Evolutionary conservation across 495 filamentous ascomycete species (phyloP).

Genomic region (Penicillium daleae): DNA sequence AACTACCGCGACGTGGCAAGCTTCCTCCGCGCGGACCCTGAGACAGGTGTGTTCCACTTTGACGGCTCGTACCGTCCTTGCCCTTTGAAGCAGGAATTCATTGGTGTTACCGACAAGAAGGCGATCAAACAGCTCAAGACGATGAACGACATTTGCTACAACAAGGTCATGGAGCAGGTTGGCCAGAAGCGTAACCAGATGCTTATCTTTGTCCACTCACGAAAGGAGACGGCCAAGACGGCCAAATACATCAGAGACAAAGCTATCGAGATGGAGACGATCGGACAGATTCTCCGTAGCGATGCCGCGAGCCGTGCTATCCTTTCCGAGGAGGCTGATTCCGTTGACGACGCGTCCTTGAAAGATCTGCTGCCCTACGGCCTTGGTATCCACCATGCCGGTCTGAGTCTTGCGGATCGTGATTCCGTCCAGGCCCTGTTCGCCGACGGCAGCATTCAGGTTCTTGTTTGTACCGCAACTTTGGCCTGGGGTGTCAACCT

Average conservation of each 20-base stretch:
- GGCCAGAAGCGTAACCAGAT: conserved; percentile 90
- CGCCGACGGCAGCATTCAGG: conserved; percentile 85
- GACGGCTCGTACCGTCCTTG: conserved; percentile 94
- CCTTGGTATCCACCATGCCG: conserved; percentile 97
- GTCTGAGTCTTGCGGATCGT: conserved; percentile 90
- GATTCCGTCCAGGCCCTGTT: conserved; percentile 96
- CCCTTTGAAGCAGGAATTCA: conserved; percentile 93
- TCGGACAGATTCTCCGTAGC: conserved; percentile 90
- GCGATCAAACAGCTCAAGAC: conserved; percentile 98
- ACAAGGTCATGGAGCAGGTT: conserved; percentile 96
- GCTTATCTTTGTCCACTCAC: conserved; percentile 97
- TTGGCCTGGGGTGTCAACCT: conserved; percentile 99
- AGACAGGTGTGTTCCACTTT: conserved; percentile 91
- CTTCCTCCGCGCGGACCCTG: conserved; percentile 88
- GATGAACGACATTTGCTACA: conserved; percentile 99
- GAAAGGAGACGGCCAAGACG: conserved; percentile 97
- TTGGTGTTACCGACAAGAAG: conserved; percentile 96
- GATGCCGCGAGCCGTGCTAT: conserved; percentile 92
- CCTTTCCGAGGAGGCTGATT: conserved; percentile 79
- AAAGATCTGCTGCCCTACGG: conserved; percentile 96
- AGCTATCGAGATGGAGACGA: conserved; percentile 92
- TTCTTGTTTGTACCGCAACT: conserved; percentile 95
- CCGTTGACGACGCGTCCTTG: conserved; percentile 81
- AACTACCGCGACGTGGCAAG: conserved; percentile 97
- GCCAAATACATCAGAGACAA: conserved; percentile 96